These are phyloP conservation scores for Umbilicus rupestris DNA, from an alignment of 164 flowering plant species.

Conservation along the genomic window DNA sequence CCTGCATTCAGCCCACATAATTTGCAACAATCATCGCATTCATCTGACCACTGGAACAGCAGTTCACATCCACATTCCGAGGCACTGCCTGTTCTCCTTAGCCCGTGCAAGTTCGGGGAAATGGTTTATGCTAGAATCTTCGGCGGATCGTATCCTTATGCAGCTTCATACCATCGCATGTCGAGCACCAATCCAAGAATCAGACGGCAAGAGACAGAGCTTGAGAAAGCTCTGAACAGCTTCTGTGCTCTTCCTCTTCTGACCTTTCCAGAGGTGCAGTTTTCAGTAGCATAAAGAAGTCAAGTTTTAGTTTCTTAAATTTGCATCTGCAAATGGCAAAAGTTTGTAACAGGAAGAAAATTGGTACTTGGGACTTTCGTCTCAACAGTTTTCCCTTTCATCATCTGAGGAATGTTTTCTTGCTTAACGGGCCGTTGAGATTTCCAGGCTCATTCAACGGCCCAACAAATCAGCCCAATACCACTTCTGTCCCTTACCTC, in stretches of 20 bases:
- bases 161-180: constrained; percentile 10
- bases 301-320: no score
- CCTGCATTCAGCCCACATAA: constrained; percentile 27
- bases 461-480: background rate
- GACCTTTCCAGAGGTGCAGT: constrained; percentile 14
- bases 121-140: constrained; percentile 40
- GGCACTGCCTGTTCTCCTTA: constrained; percentile 16
- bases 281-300: no score
- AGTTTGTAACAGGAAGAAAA: no score
- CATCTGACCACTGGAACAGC: constrained; percentile 20
- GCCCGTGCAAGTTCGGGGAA: constrained; percentile 53
- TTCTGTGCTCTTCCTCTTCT: constrained; percentile 37
- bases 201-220: constrained; percentile 34
- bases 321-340: no score
- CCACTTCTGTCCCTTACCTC: background rate
- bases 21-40: constrained; percentile 12
- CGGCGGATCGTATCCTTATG: constrained; percentile 27
- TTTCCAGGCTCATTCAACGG: no score
- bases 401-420: no score
- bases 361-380: no score
- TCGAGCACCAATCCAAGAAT: constrained; percentile 20
- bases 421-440: background rate
- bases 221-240: constrained; percentile 32
- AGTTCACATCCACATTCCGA: constrained; percentile 18
- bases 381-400: no score